Evolutionary conservation across 306 rosid species (phyloP), one percentile per base, ranked within the genome.

Genomic region (Prunus davidiana): DNA sequence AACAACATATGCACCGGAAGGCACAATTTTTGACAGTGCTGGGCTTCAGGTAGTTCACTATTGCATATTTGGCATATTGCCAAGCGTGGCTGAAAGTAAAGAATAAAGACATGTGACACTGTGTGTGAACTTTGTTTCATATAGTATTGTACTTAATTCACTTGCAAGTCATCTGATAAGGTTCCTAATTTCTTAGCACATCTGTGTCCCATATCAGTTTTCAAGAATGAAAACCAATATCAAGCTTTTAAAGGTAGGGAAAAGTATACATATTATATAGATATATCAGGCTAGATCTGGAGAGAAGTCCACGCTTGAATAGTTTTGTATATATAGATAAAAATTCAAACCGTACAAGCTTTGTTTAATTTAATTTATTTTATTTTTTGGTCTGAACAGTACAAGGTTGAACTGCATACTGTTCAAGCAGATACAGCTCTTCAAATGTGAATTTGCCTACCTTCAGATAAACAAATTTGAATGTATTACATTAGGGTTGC

Each of bases 1-100:
- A 75, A 89, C 98, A 63, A 95, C 98, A 72, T 95, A 85, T 69
- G 90, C 97, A 69, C 98, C 98, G 8, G 95, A 92, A 78, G 98
- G 98, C 69, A 75, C 50, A 73, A 90, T 95, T 71, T 88, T 82
- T 85, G 92, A 90, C 82, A 80, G 73, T 83, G 52, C 76, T 43
- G 97, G 93, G 73, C 74, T 67, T 54, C 97, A 87, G 98, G 98
- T 94, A 82, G 24, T 58, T 71, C 68, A 56, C 51, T 51, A 64
- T 79, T 25, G 54, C 9, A 64, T 22, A 15, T 30, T 32, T 46
- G 57, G 30, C 8, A 24, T 43, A 57, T 61, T 45, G n/a, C 34
- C 24, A 43, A 24, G 47, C n/a, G 10, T 20, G 1, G 54, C 25
- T 73, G 57, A 28, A 73, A 75, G 46, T 64, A 0, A 64, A 64